These are phyloP conservation scores for Dacryopinax primogenitus DNA, from an alignment of 768 basidiomycete genomes.

Conservation along the genomic window DNA sequence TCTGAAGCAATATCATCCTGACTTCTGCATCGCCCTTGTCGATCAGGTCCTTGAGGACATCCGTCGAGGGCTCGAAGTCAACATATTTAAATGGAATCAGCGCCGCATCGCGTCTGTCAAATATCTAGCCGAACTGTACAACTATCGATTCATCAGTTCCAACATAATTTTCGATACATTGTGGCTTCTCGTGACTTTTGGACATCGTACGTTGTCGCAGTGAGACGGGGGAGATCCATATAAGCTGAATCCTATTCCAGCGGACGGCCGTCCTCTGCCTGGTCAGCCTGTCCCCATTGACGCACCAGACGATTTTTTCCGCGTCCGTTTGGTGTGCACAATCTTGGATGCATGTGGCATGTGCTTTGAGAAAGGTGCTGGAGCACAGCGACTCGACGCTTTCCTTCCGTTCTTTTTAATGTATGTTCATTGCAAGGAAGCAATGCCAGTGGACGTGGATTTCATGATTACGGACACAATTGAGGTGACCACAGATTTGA, in stretches of 20 bases:
- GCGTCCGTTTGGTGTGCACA: conserved; percentile 79
- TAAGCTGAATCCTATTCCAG: conserved; percentile 32
- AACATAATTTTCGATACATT: conserved; percentile 82
- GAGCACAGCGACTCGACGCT: conserved; percentile 84
- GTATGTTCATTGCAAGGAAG: conserved; percentile 79
- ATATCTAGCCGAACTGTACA: conserved; percentile 94
- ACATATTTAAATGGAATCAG: conserved; percentile 90
- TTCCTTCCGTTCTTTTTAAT: conserved; percentile 91
- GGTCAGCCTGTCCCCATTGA: conserved; percentile 63
- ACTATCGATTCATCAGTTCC: conserved; percentile 83
- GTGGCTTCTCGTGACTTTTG: conserved; percentile 91
- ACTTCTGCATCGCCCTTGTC: conserved; percentile 74
- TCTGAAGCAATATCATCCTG: conserved; percentile 81
- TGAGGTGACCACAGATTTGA: conserved; percentile 41
- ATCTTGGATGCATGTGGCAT: conserved; percentile 91
- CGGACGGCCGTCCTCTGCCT: conserved; percentile 78
- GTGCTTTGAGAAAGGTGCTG: conserved; percentile 90
- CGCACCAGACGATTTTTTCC: conserved; percentile 93
- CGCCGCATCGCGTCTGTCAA: conserved; percentile 81
- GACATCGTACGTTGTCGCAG: conserved; percentile 85
- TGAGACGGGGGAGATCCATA: background rate
- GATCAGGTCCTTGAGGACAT: conserved; percentile 94
- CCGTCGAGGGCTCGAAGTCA: conserved; percentile 72
- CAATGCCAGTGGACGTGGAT: conserved; percentile 92
- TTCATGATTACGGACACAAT: conserved; percentile 94